Percentiles rank a stretch among this genome's conserved stretches.
Evolutionary conservation across 176 grass and related monocot species (phyloP).

Genomic region (Leersia perrieri): DNA sequence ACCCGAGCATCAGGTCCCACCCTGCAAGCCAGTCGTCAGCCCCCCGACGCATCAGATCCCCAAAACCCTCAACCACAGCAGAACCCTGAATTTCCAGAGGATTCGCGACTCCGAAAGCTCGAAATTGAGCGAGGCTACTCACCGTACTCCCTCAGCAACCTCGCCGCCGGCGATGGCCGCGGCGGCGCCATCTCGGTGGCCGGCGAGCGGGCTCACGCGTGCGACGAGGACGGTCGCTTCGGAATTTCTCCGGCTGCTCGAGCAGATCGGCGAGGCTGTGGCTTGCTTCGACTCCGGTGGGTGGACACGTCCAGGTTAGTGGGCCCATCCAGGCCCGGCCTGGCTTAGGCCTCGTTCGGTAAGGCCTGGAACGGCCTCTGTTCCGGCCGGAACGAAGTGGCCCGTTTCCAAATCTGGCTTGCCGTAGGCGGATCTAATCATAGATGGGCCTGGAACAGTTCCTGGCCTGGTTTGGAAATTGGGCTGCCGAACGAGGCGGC

Average conservation of each 20-base stretch:
- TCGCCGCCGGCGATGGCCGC: constrained; percentile 8
- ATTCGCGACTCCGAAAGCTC: not conserved
- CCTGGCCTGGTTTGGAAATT: too few species aligned
- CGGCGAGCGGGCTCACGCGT: not conserved
- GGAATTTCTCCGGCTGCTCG: not conserved
- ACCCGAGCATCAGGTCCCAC: constrained; percentile 85
- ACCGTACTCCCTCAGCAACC: constrained; percentile 46
- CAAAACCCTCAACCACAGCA: not conserved
- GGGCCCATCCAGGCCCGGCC: not conserved
- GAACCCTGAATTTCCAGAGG: not conserved
- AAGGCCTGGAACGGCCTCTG: too few species aligned
- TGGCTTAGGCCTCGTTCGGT: too few species aligned
- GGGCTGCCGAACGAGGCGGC: too few species aligned
- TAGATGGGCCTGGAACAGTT: too few species aligned
- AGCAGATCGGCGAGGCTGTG: not conserved
- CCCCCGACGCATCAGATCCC: not conserved
- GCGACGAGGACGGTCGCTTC: not conserved
- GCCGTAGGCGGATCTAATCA: too few species aligned
- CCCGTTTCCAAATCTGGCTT: too few species aligned
- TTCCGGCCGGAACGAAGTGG: too few species aligned
- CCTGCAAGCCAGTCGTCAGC: constrained; percentile 39
- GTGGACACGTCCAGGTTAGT: not conserved
- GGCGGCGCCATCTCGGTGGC: constrained; percentile 36
- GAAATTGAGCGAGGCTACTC: not conserved
- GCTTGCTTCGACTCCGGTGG: not conserved